Evolutionary conservation across 2,329 filamentous ascomycete species (phyloP).

Genomic region (Zymoseptoria pseudotritici): DNA sequence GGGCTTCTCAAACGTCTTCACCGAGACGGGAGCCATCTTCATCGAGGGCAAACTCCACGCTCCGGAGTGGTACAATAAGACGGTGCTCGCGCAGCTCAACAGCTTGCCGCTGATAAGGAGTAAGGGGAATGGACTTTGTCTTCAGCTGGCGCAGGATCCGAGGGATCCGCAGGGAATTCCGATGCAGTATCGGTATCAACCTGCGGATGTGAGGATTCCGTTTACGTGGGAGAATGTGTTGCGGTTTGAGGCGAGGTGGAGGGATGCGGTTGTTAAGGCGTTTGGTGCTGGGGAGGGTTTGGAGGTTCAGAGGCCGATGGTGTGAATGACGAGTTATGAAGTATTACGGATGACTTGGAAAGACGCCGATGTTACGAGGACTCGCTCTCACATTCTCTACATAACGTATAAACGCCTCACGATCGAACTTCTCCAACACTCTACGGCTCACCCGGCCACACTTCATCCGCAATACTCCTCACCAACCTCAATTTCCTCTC

Average conservation of each 20-base stretch:
- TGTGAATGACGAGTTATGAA: no score
- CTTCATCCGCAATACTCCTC: slow-evolving; percentile 62
- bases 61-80: neutral
- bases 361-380: no score
- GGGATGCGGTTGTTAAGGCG: neutral
- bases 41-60: neutral
- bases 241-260: neutral
- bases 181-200: neutral
- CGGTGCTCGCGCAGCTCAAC: neutral
- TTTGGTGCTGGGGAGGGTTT: neutral
- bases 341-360: no score
- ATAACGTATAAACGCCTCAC: neutral
- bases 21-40: neutral
- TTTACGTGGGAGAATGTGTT: neutral
- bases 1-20: neutral
- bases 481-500: slow-evolving; percentile 65
- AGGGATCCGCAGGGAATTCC: neutral
- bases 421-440: neutral
- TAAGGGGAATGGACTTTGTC: neutral
- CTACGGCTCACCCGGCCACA: slow-evolving; percentile 56
- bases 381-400: neutral
- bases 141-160: neutral
- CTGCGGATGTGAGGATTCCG: neutral
- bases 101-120: neutral
- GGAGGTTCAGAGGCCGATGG: no score